Percentiles rank a stretch among this genome's conserved stretches.
Evolutionary conservation across 2,329 filamentous ascomycete genomes (phyloP).

Genomic region (Sarocladium kiliense): DNA sequence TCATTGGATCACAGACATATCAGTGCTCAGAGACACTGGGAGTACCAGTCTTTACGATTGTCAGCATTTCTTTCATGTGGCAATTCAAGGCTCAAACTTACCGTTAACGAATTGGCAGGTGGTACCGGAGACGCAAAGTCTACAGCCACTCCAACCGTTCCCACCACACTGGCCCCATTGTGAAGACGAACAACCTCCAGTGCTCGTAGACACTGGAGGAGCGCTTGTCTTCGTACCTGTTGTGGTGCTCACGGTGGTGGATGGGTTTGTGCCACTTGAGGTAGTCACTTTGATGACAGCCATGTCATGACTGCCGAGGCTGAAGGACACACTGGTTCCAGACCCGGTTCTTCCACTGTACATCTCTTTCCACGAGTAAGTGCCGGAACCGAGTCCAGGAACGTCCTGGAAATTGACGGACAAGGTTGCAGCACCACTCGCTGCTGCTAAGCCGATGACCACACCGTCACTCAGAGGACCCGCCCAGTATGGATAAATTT

Average conservation of each 20-base stretch:
- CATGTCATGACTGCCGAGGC: constrained; percentile 20
- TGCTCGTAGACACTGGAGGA: neutral
- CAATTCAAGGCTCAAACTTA: neutral
- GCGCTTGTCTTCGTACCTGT: neutral
- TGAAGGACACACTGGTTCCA: constrained; percentile 16
- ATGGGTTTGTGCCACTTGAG: neutral
- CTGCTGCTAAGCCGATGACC: constrained; percentile 30
- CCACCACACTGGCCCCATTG: constrained; percentile 7
- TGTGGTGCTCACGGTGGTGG: neutral
- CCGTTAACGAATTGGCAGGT: neutral
- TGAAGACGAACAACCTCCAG: neutral
- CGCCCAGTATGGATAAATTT: constrained; percentile 36
- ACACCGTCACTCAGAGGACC: constrained; percentile 29
- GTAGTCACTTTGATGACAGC: constrained; percentile 19
- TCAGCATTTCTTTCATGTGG: neutral
- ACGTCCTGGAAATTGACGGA: constrained; percentile 38
- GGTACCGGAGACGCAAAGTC: neutral
- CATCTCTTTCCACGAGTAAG: constrained; percentile 33
- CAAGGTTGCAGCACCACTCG: constrained; percentile 33
- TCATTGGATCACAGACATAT: too few species aligned
- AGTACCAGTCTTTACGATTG: neutral
- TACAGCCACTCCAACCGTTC: constrained; percentile 1
- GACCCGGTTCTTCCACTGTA: constrained; percentile 20
- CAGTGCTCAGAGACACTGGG: constrained; percentile 2
- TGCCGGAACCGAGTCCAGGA: constrained; percentile 29